Conservation (phyloP, 805 yeast genomes). For the Blastobotrys attinorum region DNA sequence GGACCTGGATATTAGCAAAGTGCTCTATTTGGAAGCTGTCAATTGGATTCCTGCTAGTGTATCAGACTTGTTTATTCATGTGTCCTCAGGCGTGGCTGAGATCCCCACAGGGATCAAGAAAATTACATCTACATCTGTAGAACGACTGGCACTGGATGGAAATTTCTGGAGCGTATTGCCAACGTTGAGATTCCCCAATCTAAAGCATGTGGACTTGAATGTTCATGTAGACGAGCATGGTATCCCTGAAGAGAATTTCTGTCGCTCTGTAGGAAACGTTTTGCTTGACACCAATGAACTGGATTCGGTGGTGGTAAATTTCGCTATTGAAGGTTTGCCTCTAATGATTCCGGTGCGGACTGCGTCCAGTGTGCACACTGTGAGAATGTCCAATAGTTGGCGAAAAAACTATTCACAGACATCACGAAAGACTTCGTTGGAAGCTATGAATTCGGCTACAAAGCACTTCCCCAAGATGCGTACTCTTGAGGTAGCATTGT, state of each 20-base stretch:
- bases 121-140: not conserved
- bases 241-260: not conserved
- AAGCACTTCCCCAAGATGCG: not conserved
- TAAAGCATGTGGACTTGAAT: not conserved
- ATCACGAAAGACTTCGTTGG: not conserved
- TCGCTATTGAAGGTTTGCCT: slow-evolving; percentile 1
- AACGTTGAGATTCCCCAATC: not conserved
- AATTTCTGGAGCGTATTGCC: slow-evolving; percentile 1
- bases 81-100: not conserved
- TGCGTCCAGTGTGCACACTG: not conserved
- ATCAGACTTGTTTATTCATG: not conserved
- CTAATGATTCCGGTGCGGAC: not conserved
- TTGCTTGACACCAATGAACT: not conserved
- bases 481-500: not conserved
- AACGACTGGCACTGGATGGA: slow-evolving; percentile 1
- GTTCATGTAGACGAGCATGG: not conserved
- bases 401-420: not conserved
- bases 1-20: slow-evolving; percentile 1
- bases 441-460: not conserved
- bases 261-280: not conserved
- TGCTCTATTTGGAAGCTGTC: not conserved
- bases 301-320: not conserved
- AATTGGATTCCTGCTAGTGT: not conserved
- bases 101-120: not conserved
- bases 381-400: slow-evolving; percentile 1